Base-by-base conservation (phyloP, 2,329 filamentous ascomycete genomes). In the Diaporthe amygdali region DNA sequence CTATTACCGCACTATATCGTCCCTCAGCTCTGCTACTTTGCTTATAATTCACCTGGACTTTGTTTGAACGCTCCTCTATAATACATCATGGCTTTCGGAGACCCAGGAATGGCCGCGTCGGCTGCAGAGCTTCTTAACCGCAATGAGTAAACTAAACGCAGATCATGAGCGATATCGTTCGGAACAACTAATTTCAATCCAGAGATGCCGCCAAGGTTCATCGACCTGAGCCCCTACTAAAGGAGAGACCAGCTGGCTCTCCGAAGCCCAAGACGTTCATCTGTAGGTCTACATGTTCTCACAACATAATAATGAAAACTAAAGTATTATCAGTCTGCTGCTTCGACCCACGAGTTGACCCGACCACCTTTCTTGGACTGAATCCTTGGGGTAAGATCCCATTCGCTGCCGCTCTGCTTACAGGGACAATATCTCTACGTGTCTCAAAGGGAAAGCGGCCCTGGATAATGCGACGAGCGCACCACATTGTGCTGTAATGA, bases 241-340 rank as follows among this genome's bases (percentile, higher is more conserved):
- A 20, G 7, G 67, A 69, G 17, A 41, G 32, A 37, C 32, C 54
- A n/a, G 39, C 41, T 1, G 41, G 30, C 15, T 39, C 52, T 27
- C 54, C 66, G 9, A 63, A 44, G 20, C 67, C 67, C 2, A 69
- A 39, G 12, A 69, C 67, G 5, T 69, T 63, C 25, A 69, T 63
- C 15, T 69, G 44, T 63, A 25, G 1, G 67, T 17, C 32, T 22
- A 8, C 7, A 5, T 32, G 9, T 14, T 22, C 15, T 27, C 27
- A 8, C 12, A 15, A 15, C 8, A 22, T 34, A 49, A 9, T 5
- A 12, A 22, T 1, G 12, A 5, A 32, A 2, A 17, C n/a, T 39
- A 20, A 63, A 8, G 9, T 14, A 22, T 3, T 9, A n/a, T 12
- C 20, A 63, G 55, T 69, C 34, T 69, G 67, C 46, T 69, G 46